Percentiles rank a stretch among this genome's conserved stretches.
phyloP scores from a whole-genome alignment of 768 basidiomycete genomes.

The Suillus americanus region DNA sequence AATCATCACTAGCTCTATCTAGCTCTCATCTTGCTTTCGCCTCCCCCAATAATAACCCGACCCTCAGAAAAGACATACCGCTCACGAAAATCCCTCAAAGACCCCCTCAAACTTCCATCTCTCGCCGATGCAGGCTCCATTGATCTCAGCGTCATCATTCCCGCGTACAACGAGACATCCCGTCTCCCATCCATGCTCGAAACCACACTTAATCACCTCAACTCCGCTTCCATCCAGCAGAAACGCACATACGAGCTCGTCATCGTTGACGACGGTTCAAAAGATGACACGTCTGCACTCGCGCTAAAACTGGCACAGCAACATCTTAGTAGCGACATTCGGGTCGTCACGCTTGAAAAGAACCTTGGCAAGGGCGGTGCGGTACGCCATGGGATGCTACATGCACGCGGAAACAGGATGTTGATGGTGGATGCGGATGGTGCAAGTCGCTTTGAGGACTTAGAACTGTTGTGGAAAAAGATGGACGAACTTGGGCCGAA shows the following conservation, averaged over 20 bases:
- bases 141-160: slow-evolving; percentile 80
- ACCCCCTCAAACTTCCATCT: slow-evolving; percentile 54
- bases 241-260: slow-evolving; percentile 75
- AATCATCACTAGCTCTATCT: slow-evolving; percentile 57
- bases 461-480: slow-evolving; percentile 73
- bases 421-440: slow-evolving; percentile 96
- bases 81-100: slow-evolving; percentile 50
- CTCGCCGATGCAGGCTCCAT: slow-evolving; percentile 58
- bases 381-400: slow-evolving; percentile 88
- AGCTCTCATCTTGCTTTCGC: slow-evolving; percentile 73
- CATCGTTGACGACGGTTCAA: slow-evolving; percentile 89
- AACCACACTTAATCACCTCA: slow-evolving; percentile 68
- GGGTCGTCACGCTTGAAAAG: slow-evolving; percentile 71
- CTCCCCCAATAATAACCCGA: slow-evolving; percentile 58
- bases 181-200: slow-evolving; percentile 84
- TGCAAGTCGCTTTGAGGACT: slow-evolving; percentile 83
- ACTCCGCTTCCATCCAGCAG: slow-evolving; percentile 29
- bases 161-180: slow-evolving; percentile 88
- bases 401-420: slow-evolving; percentile 71
- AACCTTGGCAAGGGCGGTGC: slow-evolving; percentile 95
- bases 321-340: slow-evolving; percentile 60
- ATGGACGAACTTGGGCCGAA: slow-evolving; percentile 62
- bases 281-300: slow-evolving; percentile 66
- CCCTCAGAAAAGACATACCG: slow-evolving; percentile 72
- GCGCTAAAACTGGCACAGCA: slow-evolving; percentile 65